Base-by-base conservation (phyloP, 2,329 filamentous ascomycete genomes). In the Coniosporium tulheliwenetii region DNA sequence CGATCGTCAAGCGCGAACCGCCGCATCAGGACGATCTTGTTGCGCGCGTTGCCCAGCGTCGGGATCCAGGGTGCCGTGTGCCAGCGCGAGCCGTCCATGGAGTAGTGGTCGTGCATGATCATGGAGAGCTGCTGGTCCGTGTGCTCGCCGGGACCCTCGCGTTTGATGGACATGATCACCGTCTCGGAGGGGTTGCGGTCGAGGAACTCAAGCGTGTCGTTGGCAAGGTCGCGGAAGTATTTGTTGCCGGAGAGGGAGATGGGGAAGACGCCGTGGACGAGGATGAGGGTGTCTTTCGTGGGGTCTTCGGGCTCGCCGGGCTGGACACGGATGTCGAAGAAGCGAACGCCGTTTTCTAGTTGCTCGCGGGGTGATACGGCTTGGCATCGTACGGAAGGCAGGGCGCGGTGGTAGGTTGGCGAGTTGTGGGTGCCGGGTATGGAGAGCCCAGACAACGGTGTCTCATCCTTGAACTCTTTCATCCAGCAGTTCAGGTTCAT, bases 361-460 rank as follows among this genome's bases (percentile, higher is more conserved):
- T 98, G 91, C 40, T 80, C 75, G 38, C 70, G 67, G 5, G 93
- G 71, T 45, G 75, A 69, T 13, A 87, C 85, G 30, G 83, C 79
- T 63, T 98, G 91, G 61, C 91, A 96, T 33, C 91, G 81, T 32
- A 96, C 91, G 1, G 85, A 93, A 1, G 91, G 91, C 5, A 95
- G 72, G 10, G 91, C 87, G 38, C 75, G 72, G 66, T 93, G 72
- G 63, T 75, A 81, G 8, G 87, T 93, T 5, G 91, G 85, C 13
- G 83, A 85, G 64, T 98, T 96, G 67, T 98, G 91, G 0, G 91
- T 95, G 47, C 91, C 91, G 0, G 91, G 91, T 46, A 96, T 91
- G 39, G 82, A 91, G 39, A 98, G 75, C 2, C 80, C 72, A 1
- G 84, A 82, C 4, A 96, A 67, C 1, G 85, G 77, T 39, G 76